phyloP scores from a whole-genome alignment of 345 rosid species.

The Raphanus sativus region DNA sequence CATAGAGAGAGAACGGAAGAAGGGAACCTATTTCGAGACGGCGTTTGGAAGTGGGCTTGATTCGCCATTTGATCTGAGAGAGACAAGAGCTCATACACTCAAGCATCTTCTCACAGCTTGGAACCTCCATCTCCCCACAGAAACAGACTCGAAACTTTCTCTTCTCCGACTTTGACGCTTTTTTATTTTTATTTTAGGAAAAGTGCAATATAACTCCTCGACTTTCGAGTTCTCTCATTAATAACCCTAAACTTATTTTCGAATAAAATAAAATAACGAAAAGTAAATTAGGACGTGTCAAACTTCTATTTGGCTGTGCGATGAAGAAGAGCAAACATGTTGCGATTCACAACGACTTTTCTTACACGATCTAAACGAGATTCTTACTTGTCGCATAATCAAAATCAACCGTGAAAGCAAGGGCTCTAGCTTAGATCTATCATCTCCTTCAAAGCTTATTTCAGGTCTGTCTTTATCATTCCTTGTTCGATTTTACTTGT shows the following conservation, averaged over 20 bases:
- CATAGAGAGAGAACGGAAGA: background rate
- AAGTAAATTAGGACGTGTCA: background rate
- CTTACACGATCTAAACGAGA: background rate
- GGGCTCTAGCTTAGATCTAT: background rate
- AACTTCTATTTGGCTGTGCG: background rate
- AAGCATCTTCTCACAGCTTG: conserved; percentile 48
- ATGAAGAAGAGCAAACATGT: conserved; percentile 12
- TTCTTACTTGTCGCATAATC: conserved; percentile 4
- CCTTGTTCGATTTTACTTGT: background rate
- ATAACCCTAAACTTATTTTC: background rate
- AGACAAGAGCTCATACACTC: conserved; percentile 55
- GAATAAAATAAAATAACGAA: background rate
- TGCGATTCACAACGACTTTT: conserved; percentile 4
- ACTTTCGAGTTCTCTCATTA: background rate
- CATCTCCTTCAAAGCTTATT: conserved; percentile 1
- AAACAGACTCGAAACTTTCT: background rate
- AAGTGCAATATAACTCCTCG: background rate
- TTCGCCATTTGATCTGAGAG: conserved; percentile 66
- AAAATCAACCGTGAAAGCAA: conserved; percentile 14
- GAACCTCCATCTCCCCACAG: conserved; percentile 45
- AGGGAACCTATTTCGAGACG: conserved; percentile 62
- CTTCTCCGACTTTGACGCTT: no score
- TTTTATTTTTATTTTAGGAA: no score
- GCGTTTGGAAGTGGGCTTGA: conserved; percentile 56
- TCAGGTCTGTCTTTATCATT: conserved; percentile 14